These are phyloP conservation scores for Solanum microdontum DNA, from an alignment of 257 asterid genomes.

Conservation along the genomic window DNA sequence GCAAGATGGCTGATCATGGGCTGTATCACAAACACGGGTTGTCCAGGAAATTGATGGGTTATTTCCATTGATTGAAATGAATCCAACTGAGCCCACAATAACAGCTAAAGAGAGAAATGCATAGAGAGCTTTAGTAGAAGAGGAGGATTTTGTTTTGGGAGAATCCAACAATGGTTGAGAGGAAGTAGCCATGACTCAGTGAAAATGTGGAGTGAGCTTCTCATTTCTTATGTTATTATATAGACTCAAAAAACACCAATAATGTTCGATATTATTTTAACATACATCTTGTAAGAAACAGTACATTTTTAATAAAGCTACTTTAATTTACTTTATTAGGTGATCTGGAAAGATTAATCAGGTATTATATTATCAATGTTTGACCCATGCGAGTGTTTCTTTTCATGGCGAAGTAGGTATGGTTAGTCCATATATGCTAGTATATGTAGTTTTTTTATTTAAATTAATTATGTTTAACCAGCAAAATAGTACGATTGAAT, in stretches of 20 bases:
- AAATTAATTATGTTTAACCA: too few species aligned
- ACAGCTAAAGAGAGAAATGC: not conserved
- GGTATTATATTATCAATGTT: not conserved
- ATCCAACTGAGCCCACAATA: not conserved
- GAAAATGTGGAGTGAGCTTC: too few species aligned
- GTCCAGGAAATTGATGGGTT: not conserved
- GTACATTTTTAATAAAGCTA: not conserved
- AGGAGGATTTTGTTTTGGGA: not conserved
- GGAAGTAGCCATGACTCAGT: not conserved
- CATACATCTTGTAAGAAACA: too few species aligned
- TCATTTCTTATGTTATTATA: too few species aligned
- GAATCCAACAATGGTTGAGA: not conserved
- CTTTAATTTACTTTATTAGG: not conserved
- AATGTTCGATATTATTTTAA: too few species aligned
- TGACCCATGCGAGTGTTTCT: too few species aligned
- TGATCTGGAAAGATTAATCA: not conserved
- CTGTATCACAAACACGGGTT: not conserved
- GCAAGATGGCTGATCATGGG: conserved; percentile 11
- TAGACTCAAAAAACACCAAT: too few species aligned
- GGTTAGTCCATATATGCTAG: too few species aligned
- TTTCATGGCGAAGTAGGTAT: too few species aligned
- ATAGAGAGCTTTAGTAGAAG: not conserved
- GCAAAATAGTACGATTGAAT: not conserved
- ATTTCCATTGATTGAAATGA: not conserved
- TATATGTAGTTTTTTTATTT: not conserved